These are phyloP conservation scores for Aspergillus cristatus DNA, from an alignment of 495 filamentous ascomycete genomes.

Conservation along the genomic window DNA sequence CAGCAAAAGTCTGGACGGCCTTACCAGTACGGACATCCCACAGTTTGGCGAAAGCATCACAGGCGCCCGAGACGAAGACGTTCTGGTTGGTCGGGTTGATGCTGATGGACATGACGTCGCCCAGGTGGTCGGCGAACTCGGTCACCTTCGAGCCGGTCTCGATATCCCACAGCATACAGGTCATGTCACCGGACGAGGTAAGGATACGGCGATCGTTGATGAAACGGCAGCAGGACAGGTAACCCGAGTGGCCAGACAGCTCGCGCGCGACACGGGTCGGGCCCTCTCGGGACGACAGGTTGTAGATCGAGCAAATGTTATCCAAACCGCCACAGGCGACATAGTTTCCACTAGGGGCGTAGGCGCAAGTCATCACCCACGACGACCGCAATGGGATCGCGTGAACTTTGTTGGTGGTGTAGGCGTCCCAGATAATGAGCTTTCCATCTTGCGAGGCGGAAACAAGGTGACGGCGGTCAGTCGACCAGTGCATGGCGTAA, in stretches of 20 bases:
- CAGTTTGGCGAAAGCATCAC: conserved; percentile 95
- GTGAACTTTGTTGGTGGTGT: conserved; percentile 99
- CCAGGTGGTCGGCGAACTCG: conserved; percentile 96
- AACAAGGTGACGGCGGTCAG: conserved; percentile 93
- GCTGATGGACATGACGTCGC: conserved; percentile 99
- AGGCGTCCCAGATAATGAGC: conserved; percentile 99
- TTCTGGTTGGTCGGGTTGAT: conserved; percentile 99
- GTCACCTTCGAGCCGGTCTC: conserved; percentile 95
- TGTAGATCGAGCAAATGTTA: conserved; percentile 99
- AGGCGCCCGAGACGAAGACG: conserved; percentile 91
- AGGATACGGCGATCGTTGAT: conserved; percentile 98
- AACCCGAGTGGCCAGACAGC: conserved; percentile 93
- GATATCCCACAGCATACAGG: conserved; percentile 99
- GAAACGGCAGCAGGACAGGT: conserved; percentile 96
- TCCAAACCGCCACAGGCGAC: conserved; percentile 97
- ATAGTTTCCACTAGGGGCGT: conserved; percentile 95
- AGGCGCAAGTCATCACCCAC: conserved; percentile 99
- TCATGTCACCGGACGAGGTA: conserved; percentile 98
- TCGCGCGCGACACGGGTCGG: conserved; percentile 94
- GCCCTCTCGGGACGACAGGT: conserved; percentile 90
- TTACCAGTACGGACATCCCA: conserved; percentile 99
- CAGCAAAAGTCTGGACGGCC: conserved; percentile 96
- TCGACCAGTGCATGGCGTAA: conserved; percentile 99
- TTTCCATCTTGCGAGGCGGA: conserved; percentile 98
- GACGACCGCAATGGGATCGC: conserved; percentile 97